Conservation (phyloP, 345 rosid genomes). For the Cardiospermum halicacabum region DNA sequence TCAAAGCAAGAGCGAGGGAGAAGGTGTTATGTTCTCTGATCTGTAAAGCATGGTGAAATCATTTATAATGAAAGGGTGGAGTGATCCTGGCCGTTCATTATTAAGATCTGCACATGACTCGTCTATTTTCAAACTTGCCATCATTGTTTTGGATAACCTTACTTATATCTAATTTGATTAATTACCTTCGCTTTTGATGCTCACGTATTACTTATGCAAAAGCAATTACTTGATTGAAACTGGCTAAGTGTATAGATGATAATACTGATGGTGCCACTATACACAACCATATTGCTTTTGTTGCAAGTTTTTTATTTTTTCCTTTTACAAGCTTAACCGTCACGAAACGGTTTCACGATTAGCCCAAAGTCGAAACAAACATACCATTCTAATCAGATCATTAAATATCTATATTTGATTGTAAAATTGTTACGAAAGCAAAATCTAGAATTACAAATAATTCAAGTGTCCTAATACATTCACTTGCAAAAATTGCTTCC, state of each 20-base stretch:
- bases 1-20: background rate
- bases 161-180: background rate
- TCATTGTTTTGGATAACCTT: background rate
- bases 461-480: conserved; percentile 28
- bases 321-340: too few relatives aligned
- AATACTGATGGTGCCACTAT: too few relatives aligned
- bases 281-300: too few relatives aligned
- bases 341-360: too few relatives aligned
- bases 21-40: conserved; percentile 15
- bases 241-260: too few relatives aligned
- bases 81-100: conserved; percentile 24
- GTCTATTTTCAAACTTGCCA: background rate
- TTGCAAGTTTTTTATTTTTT: too few relatives aligned
- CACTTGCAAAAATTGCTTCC: conserved; percentile 49
- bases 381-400: too few relatives aligned
- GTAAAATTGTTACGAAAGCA: too few relatives aligned
- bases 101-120: background rate
- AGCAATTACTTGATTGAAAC: too few relatives aligned
- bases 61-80: conserved; percentile 13
- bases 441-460: conserved; percentile 3
- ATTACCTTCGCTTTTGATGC: background rate
- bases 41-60: conserved; percentile 22
- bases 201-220: too few relatives aligned
- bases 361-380: too few relatives aligned
- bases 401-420: too few relatives aligned